phyloP scores from a whole-genome alignment of 208 protist genomes.

The Tritrichomonas foetus region DNA sequence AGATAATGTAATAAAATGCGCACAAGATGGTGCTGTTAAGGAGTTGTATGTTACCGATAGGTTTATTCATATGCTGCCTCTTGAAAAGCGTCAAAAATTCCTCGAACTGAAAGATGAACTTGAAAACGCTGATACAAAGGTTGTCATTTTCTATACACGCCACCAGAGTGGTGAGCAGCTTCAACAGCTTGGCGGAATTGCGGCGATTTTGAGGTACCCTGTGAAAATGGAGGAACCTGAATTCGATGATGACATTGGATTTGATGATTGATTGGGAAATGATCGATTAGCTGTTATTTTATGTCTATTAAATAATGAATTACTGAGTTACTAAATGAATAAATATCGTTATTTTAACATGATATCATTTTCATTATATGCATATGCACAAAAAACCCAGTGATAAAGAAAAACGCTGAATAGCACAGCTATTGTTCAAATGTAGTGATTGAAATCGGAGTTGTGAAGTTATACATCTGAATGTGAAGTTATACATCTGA shows the following conservation, averaged over 20 bases:
- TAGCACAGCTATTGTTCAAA: too few relatives aligned
- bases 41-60: not conserved
- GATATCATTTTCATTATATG: too few relatives aligned
- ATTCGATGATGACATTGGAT: constrained; percentile 16
- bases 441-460: too few relatives aligned
- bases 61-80: not conserved
- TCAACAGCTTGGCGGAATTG: not conserved
- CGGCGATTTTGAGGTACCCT: not conserved
- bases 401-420: too few relatives aligned
- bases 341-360: too few relatives aligned
- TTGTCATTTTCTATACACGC: not conserved
- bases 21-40: not conserved
- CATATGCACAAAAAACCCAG: too few relatives aligned
- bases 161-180: not conserved
- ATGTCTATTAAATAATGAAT: too few relatives aligned
- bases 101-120: not conserved
- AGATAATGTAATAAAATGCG: not conserved
- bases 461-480: too few relatives aligned
- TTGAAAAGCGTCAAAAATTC: not conserved
- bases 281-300: too few relatives aligned
- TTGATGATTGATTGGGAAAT: not conserved
- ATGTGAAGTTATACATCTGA: too few relatives aligned
- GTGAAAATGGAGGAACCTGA: not conserved
- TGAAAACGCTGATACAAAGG: not conserved
- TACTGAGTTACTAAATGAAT: too few relatives aligned